Evolutionary conservation across 768 basidiomycete species (phyloP), one percentile per base, ranked within the genome.

Genomic region (Termitomyces sp.): DNA sequence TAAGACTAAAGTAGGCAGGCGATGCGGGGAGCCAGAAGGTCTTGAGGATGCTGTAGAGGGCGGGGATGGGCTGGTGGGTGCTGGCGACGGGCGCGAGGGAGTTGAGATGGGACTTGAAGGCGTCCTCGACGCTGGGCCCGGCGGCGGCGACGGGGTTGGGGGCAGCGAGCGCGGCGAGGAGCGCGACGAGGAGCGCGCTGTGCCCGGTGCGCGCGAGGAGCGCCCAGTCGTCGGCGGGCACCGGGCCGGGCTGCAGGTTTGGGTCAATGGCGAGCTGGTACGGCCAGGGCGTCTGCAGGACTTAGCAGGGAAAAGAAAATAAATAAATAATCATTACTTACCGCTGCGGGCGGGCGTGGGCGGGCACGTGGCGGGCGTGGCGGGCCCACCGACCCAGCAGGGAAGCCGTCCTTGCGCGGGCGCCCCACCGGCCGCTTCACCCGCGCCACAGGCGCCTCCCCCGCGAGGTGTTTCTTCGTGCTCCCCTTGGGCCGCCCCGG

Each of bases 21-120:
- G 89, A 90, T 0, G 84, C 85, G 0, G 90, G 90, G 14, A 93
- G 77, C 91, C 91, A 92, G 63, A 93, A 92, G 0, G 91, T 91
- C 69, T 89, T 90, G 44, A 92, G 76, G 60, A 89, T 82, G 7
- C 86, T 87, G 68, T 92, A 93, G 0, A 91, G 74, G 0, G 85
- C 82, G 0, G 90, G 89, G 38, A 88, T 86, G 14, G 81, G 70
- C 53, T 82, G 79, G 18, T 73, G 73, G 64, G 79, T 79, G 32
- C 32, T 32, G 32, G 46, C 72, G 23, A 75, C 81, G 0, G 84
- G 80, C 0, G 82, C 75, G 1, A 91, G 75, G 0, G 89, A 88
- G 54, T 76, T 79, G 18, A 93, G 79, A 62, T 92, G 91, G 1
- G 86, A 84, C 68, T 84, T 87, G 78, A 91, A 93, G 0, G 90